phyloP scores from a whole-genome alignment of 106 monocot species.

The Chionographis japonica region DNA sequence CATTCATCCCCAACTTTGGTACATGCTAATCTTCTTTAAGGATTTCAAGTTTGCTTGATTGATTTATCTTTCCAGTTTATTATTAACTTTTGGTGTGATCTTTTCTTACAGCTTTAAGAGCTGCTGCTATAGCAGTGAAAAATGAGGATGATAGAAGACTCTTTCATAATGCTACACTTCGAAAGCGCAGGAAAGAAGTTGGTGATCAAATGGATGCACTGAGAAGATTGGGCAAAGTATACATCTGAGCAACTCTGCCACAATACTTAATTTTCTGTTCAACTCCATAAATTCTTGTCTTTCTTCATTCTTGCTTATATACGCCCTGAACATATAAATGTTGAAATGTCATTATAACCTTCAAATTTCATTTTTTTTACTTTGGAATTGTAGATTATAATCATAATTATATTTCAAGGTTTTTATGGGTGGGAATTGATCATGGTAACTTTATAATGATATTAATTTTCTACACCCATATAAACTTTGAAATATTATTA shows the following conservation, averaged over 20 bases:
- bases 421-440: no score
- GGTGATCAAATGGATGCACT: conserved; percentile 30
- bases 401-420: no score
- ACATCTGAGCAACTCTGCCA: not conserved
- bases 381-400: no score
- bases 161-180: conserved; percentile 60
- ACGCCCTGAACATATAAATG: no score
- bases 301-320: not conserved
- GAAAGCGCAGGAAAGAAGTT: conserved; percentile 79
- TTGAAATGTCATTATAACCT: no score
- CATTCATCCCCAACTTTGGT: conserved; percentile 81
- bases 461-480: no score
- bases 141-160: conserved; percentile 70
- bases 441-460: no score
- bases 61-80: not conserved
- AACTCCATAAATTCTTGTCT: not conserved
- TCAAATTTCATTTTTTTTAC: no score
- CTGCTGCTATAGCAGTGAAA: conserved; percentile 68
- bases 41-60: not conserved
- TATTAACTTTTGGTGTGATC: not conserved
- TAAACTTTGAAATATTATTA: no score
- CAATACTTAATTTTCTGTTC: not conserved
- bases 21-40: not conserved
- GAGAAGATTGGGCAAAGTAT: conserved; percentile 40
- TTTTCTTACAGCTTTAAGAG: conserved; percentile 66